Base-by-base conservation (phyloP, 805 yeast genomes). In the Starmerella apicola region DNA sequence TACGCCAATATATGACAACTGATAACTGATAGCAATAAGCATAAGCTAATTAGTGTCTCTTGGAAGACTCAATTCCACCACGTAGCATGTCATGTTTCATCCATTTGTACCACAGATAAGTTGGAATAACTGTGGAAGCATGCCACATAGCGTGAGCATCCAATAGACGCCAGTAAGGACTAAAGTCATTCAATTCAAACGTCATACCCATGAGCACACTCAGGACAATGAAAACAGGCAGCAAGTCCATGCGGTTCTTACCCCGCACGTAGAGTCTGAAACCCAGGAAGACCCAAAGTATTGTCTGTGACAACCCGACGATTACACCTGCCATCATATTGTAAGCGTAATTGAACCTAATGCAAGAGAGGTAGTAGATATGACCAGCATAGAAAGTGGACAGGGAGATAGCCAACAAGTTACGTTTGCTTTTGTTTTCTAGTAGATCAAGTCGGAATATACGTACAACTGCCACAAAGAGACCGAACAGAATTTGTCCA, bases 71-170 rank as follows among this genome's bases (percentile, higher is more conserved):
- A 16, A 34, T 42, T 5, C n/a, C 27, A 17, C 36, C 34, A n/a
- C 43, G 36, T 6, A 21, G 34, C 39, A 59, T 28, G 41, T 65
- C 69, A 33, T 42, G 39, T 24, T 37, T 35, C 59, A 65, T 58
- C 60, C 67, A 68, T 40, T 70, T 72, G 57, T 80, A 86, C 74
- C 94, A 73, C 45, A 72, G 70, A 42, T 72, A 62, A 0, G 88
- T 74, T 0, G 97, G 97, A 53, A 83, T 58, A 2, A 86, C 76
- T 0, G 98, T 91, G 17, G 82, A 72, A 21, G 81, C 67, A 57
- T 91, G 98, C 98, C 98, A 91, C 29, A 88, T 53, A 0, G 95
- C 75, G 60, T 91, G 98, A 0, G 95, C 94, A 61, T 91, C 98
- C 0, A 91, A 51, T 29, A 81, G 67, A 50, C 70, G 80, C 37